phyloP scores from a whole-genome alignment of 2,329 filamentous ascomycete genomes.

The Cladosporium oxysporum region DNA sequence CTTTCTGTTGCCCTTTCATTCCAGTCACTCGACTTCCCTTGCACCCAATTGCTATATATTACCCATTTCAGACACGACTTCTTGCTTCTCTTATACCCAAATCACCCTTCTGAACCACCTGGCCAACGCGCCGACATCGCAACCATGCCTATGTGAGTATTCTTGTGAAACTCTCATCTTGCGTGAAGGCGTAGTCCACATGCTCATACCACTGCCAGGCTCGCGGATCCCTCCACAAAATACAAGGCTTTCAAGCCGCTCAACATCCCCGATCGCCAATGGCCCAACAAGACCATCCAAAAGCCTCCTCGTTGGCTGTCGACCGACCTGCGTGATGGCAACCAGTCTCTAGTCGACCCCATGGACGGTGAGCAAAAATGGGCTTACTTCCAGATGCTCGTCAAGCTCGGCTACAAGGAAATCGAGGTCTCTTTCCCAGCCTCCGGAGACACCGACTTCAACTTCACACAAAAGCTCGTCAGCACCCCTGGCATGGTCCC shows the following conservation, averaged over 20 bases:
- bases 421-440: slow-evolving; percentile 96
- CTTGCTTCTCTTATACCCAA: neutral
- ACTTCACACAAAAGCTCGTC: slow-evolving; percentile 85
- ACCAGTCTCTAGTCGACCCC: slow-evolving; percentile 88
- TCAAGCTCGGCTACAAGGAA: slow-evolving; percentile 92
- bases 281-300: slow-evolving; percentile 78
- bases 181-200: neutral
- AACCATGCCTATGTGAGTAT: slow-evolving; percentile 24
- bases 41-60: slow-evolving; percentile 2
- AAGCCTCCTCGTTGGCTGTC: slow-evolving; percentile 90
- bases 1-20: neutral
- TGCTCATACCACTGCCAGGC: slow-evolving; percentile 42
- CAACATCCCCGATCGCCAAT: slow-evolving; percentile 71
- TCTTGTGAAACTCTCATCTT: neutral
- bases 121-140: slow-evolving; percentile 16
- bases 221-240: slow-evolving; percentile 75
- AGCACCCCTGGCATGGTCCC: slow-evolving; percentile 81
- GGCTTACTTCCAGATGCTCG: slow-evolving; percentile 91
- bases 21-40: slow-evolving; percentile 12
- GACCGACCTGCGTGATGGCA: slow-evolving; percentile 86
- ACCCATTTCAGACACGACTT: neutral
- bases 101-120: neutral
- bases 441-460: slow-evolving; percentile 91
- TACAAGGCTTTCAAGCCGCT: slow-evolving; percentile 71
- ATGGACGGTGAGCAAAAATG: slow-evolving; percentile 98